Conservation (phyloP, 2,329 filamentous ascomycete genomes). For the Monosporascus cannonballus region DNA sequence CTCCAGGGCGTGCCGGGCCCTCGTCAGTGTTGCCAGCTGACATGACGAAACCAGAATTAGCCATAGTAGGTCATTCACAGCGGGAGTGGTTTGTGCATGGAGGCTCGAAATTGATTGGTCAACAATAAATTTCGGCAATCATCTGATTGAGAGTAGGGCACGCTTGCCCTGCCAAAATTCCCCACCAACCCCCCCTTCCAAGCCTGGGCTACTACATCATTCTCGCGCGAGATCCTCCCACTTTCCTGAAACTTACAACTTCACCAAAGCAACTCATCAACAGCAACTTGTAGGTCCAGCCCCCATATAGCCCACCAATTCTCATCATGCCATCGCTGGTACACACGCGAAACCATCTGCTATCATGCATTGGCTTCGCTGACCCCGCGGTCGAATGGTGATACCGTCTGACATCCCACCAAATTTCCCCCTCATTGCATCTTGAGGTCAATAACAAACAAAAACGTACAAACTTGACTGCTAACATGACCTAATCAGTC, state of each 20-base stretch:
- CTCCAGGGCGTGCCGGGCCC: no score
- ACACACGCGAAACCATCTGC: not conserved
- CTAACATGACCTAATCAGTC: slow-evolving; percentile 9
- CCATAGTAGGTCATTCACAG: no score
- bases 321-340: not conserved
- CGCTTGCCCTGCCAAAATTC: slow-evolving; percentile 13
- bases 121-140: not conserved
- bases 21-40: no score
- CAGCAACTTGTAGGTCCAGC: slow-evolving; percentile 23
- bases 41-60: no score
- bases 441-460: not conserved
- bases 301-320: not conserved
- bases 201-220: slow-evolving; percentile 2
- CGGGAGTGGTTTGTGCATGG: no score
- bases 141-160: slow-evolving; percentile 21
- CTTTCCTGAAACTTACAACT: slow-evolving; percentile 21
- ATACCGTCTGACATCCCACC: not conserved
- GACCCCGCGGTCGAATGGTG: not conserved
- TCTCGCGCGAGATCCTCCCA: slow-evolving; percentile 1
- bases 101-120: not conserved
- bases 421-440: not conserved
- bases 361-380: not conserved
- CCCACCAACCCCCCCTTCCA: not conserved
- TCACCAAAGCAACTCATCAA: slow-evolving; percentile 27
- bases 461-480: not conserved